These are phyloP conservation scores for Erythrobasidium hasegawianum DNA, from an alignment of 1,284 basidiomycete genomes.

Conservation along the genomic window DNA sequence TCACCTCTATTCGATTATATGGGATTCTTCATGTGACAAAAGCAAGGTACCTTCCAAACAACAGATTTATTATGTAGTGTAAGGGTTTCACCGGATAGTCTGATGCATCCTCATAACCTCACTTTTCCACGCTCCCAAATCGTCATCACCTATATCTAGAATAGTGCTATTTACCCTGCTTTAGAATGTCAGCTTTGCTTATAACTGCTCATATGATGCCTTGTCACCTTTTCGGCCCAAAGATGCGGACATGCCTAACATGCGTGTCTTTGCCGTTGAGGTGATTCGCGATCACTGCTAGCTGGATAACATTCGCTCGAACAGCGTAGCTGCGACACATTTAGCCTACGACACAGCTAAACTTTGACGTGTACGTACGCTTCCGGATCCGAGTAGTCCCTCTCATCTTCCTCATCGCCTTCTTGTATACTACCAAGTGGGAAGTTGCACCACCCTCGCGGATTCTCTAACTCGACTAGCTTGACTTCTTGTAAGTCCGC, in stretches of 20 bases:
- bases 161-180: background rate
- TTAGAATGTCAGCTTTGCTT: background rate
- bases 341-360: background rate
- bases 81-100: slow-evolving; percentile 8
- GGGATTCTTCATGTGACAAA: no score
- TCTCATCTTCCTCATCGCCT: slow-evolving; percentile 7
- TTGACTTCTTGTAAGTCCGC: slow-evolving; percentile 89
- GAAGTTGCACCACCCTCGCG: slow-evolving; percentile 92
- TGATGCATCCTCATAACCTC: slow-evolving; percentile 27
- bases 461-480: slow-evolving; percentile 77
- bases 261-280: slow-evolving; percentile 99
- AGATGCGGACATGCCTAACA: slow-evolving; percentile 79
- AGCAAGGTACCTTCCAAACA: no score
- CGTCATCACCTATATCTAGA: slow-evolving; percentile 6
- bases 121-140: slow-evolving; percentile 19
- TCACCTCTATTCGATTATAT: no score
- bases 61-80: no score
- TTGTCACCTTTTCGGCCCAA: slow-evolving; percentile 80
- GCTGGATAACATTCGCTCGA: slow-evolving; percentile 81
- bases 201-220: slow-evolving; percentile 42
- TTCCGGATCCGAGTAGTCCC: slow-evolving; percentile 32
- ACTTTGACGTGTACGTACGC: slow-evolving; percentile 13
- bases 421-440: slow-evolving; percentile 63
- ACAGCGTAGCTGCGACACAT: slow-evolving; percentile 65
- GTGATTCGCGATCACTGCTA: slow-evolving; percentile 88